Percentiles rank a stretch among this genome's conserved stretches.
Evolutionary conservation across 257 asterid genomes (phyloP).

Genomic region (Penstemon barbatus): DNA sequence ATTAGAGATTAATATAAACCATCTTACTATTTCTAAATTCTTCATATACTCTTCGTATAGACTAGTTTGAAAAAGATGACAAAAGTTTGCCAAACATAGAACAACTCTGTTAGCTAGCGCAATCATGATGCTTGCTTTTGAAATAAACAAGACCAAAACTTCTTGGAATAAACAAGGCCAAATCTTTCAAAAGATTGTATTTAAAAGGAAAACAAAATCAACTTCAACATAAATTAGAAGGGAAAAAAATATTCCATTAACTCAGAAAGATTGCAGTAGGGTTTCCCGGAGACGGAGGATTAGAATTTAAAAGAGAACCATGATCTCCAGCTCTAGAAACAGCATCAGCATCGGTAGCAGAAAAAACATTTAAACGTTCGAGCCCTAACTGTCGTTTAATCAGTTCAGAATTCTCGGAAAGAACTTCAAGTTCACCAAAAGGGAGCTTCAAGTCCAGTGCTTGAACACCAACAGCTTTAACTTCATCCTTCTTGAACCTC

Average conservation of each 20-base stretch:
- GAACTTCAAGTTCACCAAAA: constrained; percentile 83
- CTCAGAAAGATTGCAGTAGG: constrained; percentile 73
- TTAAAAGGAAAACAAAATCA: too few species aligned
- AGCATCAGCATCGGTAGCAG: constrained; percentile 52
- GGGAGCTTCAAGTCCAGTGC: constrained; percentile 82
- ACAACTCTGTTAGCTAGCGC: too few species aligned
- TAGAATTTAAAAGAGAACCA: constrained; percentile 53
- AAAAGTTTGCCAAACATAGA: too few species aligned
- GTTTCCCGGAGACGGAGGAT: constrained; percentile 86
- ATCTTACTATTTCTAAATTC: too few species aligned
- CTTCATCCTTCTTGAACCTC: constrained; percentile 91
- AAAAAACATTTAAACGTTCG: constrained; percentile 58
- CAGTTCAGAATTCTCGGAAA: constrained; percentile 58
- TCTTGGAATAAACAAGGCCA: too few species aligned
- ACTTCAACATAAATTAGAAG: too few species aligned
- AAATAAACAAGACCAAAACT: too few species aligned
- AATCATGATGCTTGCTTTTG: too few species aligned
- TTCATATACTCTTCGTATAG: too few species aligned
- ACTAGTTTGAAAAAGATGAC: too few species aligned
- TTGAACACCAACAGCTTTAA: constrained; percentile 62
- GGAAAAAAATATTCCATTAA: constrained; percentile 22
- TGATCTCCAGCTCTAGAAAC: constrained; percentile 53
- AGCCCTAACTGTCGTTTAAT: constrained; percentile 82
- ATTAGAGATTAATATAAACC: too few species aligned
- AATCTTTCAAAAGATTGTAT: too few species aligned